Conservation (phyloP, 2,329 filamentous ascomycete species). For the Colletotrichum orbiculare region DNA sequence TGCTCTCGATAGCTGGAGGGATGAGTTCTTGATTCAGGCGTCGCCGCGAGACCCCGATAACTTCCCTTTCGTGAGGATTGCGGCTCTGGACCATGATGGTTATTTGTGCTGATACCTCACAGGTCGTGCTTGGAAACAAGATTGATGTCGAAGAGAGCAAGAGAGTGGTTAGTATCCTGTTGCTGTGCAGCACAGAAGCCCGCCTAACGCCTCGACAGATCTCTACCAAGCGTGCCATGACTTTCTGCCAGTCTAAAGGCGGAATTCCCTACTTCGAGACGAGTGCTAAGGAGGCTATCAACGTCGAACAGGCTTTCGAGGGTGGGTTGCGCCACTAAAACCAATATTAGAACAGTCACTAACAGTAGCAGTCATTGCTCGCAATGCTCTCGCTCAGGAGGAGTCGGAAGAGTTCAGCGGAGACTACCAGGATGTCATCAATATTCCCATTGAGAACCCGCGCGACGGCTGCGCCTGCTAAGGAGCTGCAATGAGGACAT, state of each 20-base stretch:
- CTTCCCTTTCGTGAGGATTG: constrained; percentile 89
- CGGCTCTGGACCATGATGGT: not conserved
- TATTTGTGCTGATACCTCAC: constrained; percentile 39
- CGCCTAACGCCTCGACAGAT: constrained; percentile 64
- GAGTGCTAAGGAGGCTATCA: constrained; percentile 97
- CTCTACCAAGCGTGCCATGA: constrained; percentile 94
- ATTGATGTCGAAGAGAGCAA: constrained; percentile 99
- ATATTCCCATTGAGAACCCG: constrained; percentile 95
- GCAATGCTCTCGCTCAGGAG: constrained; percentile 94
- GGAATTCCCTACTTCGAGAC: constrained; percentile 99
- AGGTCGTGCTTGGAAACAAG: constrained; percentile 98
- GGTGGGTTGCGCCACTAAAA: constrained; percentile 53
- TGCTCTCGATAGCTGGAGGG: constrained; percentile 96
- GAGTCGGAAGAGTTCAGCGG: constrained; percentile 98
- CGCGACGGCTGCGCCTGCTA: constrained; percentile 94
- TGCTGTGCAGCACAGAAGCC: not conserved
- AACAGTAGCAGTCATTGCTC: constrained; percentile 80
- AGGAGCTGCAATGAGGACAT: constrained; percentile 40
- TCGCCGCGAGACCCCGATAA: constrained; percentile 96
- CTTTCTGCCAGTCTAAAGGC: constrained; percentile 97
- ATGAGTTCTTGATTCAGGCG: constrained; percentile 98
- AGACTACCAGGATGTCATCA: constrained; percentile 97
- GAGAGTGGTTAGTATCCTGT: constrained; percentile 73
- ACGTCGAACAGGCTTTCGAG: constrained; percentile 87
- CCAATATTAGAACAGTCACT: constrained; percentile 25